Conservation (phyloP, 1,284 basidiomycete genomes). For the Heterobasidion annosum region DNA sequence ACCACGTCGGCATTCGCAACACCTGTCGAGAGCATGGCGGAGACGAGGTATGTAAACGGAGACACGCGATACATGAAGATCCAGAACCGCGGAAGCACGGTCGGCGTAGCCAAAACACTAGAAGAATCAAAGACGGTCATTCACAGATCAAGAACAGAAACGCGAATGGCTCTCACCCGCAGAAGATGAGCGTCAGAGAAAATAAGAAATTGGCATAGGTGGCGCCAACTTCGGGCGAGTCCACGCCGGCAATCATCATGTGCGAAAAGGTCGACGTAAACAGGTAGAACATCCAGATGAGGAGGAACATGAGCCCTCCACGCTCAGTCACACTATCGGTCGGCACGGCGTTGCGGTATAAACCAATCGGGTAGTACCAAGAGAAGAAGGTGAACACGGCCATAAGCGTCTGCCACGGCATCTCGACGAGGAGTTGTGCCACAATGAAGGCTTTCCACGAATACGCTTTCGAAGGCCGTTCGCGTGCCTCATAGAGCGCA, state of each 20-base stretch:
- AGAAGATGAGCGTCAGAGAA: background rate
- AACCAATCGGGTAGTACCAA: conserved; percentile 14
- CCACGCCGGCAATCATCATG: conserved; percentile 4
- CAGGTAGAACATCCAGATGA: conserved; percentile 4
- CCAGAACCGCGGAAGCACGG: no score
- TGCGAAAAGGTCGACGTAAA: conserved; percentile 4
- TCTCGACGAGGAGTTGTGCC: conserved; percentile 7
- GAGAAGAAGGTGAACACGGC: conserved; percentile 12
- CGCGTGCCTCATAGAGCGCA: conserved; percentile 63
- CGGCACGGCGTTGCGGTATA: conserved; percentile 9
- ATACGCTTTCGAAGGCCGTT: conserved; percentile 56
- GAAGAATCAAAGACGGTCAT: no score
- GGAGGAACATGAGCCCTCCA: conserved; percentile 24
- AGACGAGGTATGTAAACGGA: conserved; percentile 65
- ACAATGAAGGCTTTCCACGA: conserved; percentile 32
- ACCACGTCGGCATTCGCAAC: conserved; percentile 63
- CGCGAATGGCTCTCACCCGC: background rate
- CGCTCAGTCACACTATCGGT: conserved; percentile 12
- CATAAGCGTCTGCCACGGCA: conserved; percentile 15
- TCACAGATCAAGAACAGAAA: no score
- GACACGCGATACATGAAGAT: no score
- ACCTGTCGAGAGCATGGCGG: conserved; percentile 72
- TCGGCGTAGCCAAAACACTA: no score
- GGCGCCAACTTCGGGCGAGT: background rate
- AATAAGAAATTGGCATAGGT: background rate